Base-by-base conservation (phyloP, 2,329 filamentous ascomycete species). In the Dendrostoma leiphaemia region DNA sequence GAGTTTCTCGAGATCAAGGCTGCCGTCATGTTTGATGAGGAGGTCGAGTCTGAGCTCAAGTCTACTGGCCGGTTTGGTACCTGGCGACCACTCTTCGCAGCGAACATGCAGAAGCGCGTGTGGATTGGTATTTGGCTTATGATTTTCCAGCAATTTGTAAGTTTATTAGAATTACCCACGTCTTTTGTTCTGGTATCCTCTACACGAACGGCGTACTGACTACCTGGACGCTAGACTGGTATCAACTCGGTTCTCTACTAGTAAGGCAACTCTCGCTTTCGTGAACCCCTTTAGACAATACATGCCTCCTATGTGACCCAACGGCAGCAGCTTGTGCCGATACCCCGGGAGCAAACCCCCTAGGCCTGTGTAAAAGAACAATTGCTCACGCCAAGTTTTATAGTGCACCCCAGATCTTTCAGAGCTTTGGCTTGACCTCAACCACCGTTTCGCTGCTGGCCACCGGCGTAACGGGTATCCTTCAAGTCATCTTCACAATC, bases 1-100 rank as follows among this genome's bases (percentile, higher is more conserved):
- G 65, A 68, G 48, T 64, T 61, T 45, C 59, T 65, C 15, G 64
- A 66, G 51, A 67, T 68, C 53, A 64, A 64, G 24, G 64, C 62
- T 1, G 56, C 59, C 12, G 48, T 62, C 10, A 58, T 63, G 17
- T 65, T 66, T 24, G 64, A 67, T 32, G 55, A 61, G 37, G 59
- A 62, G 38, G 52, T 59, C 21, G 58, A 59, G 28, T 45, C 45
- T 1, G 52, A 57, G 17, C 53, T 54, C 2, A 40, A 43, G 17
- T 28, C 45, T 6, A 43, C 21, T 1, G 54, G 53, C 19, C 38
- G 41, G 3, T 43, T 59, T 9, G 50, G 48, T 8, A 44, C 50
- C 21, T 61, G 60, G 60, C 60, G 58, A 24, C 59, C 60, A 43
- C 56, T 63, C 9, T 53, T 61, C 54, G 59, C 44, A 58, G 60